Percentiles rank a stretch among this genome's conserved stretches.
These are phyloP conservation scores for Colletotrichum cereale DNA, from an alignment of 2,329 filamentous ascomycete species.

Conservation along the genomic window DNA sequence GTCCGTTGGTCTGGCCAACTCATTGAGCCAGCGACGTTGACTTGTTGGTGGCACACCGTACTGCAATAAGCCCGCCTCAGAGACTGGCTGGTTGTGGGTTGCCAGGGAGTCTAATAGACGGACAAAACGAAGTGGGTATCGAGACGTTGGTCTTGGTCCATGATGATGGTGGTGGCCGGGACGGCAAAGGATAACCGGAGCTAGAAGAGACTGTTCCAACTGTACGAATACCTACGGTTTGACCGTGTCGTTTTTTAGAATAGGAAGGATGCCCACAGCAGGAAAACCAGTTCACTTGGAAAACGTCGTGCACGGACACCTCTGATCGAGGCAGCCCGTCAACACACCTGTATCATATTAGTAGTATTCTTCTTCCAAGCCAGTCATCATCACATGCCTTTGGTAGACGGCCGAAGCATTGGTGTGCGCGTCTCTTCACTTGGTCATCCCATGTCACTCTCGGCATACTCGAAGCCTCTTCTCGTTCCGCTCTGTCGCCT, in stretches of 20 bases:
- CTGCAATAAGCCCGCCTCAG: neutral
- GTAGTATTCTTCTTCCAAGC: neutral
- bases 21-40: constrained; percentile 7
- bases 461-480: constrained; percentile 19
- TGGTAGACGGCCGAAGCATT: neutral
- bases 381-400: constrained; percentile 23
- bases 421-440: neutral
- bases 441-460: neutral
- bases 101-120: constrained; percentile 15
- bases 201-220: neutral
- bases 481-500: constrained; percentile 9
- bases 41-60: neutral
- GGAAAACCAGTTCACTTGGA: neutral
- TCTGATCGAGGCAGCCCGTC: neutral
- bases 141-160: constrained; percentile 2
- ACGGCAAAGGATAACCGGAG: constrained; percentile 25
- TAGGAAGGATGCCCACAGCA: neutral
- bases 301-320: neutral
- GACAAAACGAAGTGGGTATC: constrained; percentile 11
- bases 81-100: neutral
- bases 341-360: neutral
- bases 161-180: neutral
- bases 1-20: neutral
- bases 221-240: no score
- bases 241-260: no score